Evolutionary conservation across 1,139 yeast genomes (phyloP), one percentile per base, ranked within the genome.

Genomic region (Suhomyces wounanorum): DNA sequence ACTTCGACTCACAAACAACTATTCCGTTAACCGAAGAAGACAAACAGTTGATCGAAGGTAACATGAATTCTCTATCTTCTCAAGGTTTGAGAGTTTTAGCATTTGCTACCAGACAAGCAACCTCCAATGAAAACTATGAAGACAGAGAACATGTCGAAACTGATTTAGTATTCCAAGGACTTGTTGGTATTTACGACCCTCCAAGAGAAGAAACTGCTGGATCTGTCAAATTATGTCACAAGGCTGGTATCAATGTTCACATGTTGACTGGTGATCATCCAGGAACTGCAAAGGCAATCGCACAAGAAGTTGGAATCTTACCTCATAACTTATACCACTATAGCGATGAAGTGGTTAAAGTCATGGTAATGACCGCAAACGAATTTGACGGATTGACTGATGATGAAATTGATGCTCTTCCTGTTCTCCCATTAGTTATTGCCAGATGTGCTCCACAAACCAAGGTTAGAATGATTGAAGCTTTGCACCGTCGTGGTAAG

Each of bases 371-470:
- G 68, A 78, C 83, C 2, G 84, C 84, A 10, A 63, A 69, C 45
- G 79, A 80, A 43, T 77, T 80, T 51, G 78, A 75, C 54, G 63
- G 60, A 3, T 61, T 70, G 51, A 52, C 60, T 10, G 72, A 69
- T 41, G 62, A 59, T 3, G 66, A 69, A 52, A 65, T 70, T 36
- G 75, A 70, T 46, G 54, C 55, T 2, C 64, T 70, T 46, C 74
- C 74, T 6, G 73, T 70, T 4, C 64, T 70, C 50, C 75, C 75
- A 0, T 48, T 71, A 62, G 67, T 65, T 62, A 61, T 79, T 60
- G 81, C 83, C 17, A 70, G 84, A 50, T 81, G 82, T 56, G 84
- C 82, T 40, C 84, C 84, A n/a, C 67, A 69, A 45, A 82, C 82
- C 49, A 80, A 80, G 63, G 77, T 74, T 8, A 56, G 78, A 44